Conservation (phyloP, 768 basidiomycete species). For the Mycena belliarum region DNA sequence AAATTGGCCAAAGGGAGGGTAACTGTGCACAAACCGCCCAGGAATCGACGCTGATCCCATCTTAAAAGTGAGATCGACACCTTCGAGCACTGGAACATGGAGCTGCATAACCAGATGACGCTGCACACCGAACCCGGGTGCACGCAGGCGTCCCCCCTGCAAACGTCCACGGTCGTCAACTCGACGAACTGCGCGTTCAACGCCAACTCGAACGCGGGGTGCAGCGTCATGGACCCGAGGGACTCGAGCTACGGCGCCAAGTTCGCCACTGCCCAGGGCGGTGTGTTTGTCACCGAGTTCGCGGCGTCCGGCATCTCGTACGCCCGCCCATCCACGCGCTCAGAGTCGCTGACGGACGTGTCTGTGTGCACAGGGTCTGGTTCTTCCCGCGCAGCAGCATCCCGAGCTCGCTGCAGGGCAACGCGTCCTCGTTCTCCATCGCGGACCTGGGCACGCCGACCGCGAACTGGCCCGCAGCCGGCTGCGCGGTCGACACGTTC, state of each 20-base stretch:
- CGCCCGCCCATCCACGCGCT: slow-evolving; percentile 23
- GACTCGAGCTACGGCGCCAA: slow-evolving; percentile 61
- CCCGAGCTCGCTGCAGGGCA: slow-evolving; percentile 47
- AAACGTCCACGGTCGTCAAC: slow-evolving; percentile 53
- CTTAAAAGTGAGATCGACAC: slow-evolving; percentile 66
- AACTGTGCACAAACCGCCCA: slow-evolving; percentile 20
- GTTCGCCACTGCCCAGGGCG: slow-evolving; percentile 69
- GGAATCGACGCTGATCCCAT: neutral
- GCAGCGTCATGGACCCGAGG: slow-evolving; percentile 57
- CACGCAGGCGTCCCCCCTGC: slow-evolving; percentile 46
- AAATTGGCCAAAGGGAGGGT: slow-evolving; percentile 64
- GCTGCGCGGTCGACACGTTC: slow-evolving; percentile 54
- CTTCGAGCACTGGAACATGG: slow-evolving; percentile 78
- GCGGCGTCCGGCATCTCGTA: slow-evolving; percentile 66
- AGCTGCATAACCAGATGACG: slow-evolving; percentile 63
- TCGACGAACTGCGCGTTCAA: slow-evolving; percentile 61
- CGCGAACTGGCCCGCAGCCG: slow-evolving; percentile 63
- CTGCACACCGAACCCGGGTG: slow-evolving; percentile 71
- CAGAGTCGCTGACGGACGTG: neutral
- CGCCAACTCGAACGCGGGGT: slow-evolving; percentile 62
- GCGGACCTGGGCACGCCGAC: slow-evolving; percentile 64
- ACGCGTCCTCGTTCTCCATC: slow-evolving; percentile 54
- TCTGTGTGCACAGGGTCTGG: slow-evolving; percentile 49
- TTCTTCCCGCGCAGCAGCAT: slow-evolving; percentile 58
- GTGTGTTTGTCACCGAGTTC: slow-evolving; percentile 75